A percentile compares a stretch with the other conserved stretches of the same genome.
These are phyloP conservation scores for Cystobasidium pallidum DNA, from an alignment of 1,284 basidiomycete species.

Conservation along the genomic window DNA sequence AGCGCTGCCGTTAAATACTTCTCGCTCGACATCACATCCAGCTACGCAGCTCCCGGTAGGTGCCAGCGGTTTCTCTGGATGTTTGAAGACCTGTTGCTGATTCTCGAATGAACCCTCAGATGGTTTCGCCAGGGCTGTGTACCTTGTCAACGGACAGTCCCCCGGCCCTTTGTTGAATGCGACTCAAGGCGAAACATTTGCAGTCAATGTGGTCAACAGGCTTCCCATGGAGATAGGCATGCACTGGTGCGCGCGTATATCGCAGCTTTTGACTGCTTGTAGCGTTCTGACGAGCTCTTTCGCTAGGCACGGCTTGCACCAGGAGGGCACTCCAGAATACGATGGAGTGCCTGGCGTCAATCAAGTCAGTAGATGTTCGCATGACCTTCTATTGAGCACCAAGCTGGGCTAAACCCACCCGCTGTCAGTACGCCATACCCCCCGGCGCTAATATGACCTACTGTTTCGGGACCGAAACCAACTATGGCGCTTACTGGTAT, in stretches of 20 bases:
- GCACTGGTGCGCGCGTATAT: constrained; percentile 14
- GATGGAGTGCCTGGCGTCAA: constrained; percentile 15
- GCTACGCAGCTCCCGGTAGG: constrained; percentile 14
- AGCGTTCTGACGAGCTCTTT: constrained; percentile 15
- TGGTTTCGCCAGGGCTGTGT: constrained; percentile 15
- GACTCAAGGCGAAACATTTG: constrained; percentile 13
- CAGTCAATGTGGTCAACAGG: constrained; percentile 12
- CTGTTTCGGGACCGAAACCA: constrained; percentile 12
- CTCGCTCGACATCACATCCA: constrained; percentile 13
- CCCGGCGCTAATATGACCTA: constrained; percentile 11
- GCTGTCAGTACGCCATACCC: constrained; percentile 15
- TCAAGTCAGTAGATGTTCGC: constrained; percentile 11
- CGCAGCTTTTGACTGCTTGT: constrained; percentile 15
- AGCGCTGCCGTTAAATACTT: constrained; percentile 14
- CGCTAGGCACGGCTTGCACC: constrained; percentile 14
- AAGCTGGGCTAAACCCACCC: constrained; percentile 9
- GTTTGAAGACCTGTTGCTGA: constrained; percentile 13
- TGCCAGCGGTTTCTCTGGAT: constrained; percentile 13
- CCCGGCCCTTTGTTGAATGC: constrained; percentile 14
- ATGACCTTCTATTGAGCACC: constrained; percentile 14
- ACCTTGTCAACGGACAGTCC: constrained; percentile 11
- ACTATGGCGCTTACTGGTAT: constrained; percentile 14
- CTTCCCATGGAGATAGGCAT: constrained; percentile 15
- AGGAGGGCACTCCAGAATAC: constrained; percentile 13
- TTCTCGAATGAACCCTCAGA: constrained; percentile 14